Evolutionary conservation across 345 rosid genomes (phyloP), one percentile per base, ranked within the genome.

Genomic region (Lepidium sativum): DNA sequence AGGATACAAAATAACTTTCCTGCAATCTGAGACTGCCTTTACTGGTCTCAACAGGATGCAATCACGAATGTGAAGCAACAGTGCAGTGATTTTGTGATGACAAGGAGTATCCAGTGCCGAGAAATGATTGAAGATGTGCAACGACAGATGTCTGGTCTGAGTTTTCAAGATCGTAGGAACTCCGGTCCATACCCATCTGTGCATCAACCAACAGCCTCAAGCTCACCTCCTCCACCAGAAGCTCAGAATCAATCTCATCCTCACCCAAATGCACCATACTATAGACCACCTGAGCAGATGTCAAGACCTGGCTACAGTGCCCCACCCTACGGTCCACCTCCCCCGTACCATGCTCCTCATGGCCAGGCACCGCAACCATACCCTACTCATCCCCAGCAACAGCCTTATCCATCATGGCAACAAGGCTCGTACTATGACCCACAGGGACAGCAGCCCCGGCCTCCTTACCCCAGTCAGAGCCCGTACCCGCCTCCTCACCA

Each of bases 41-140:
- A 43, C 60, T 59, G 37, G 62, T 43, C 13, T 53, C 52, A 57
- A 77, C 81, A 94, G 99, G 99, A 94, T 32, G 99, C 99, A 45
- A 85, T 94, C 78, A 85, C 88, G 71, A 94, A 90, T 63, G 71
- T 94, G 66, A 90, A 94, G 85, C 99, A 88, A 80, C 97, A 94
- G 65, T 88, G 96, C 80, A 94, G 92, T 65, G 99, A 94, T 78
- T 94, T 86, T 80, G 91, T 82, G 68, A 88, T 94, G 97, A 94
- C 99, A 41, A 83, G 99, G 78, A 88, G 78, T 79, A 94, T 90
- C 65, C 99, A 94, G 69, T 88, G 99, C 72, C 87, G 86, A 55
- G 99, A 94, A 76, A 94, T 94, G 99, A 86, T 90, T 8, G 97
- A 88, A 63, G 99, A 88, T 74, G 97, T 90, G 49, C 99, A 94